Base-by-base conservation (phyloP, 164 flowering plant genomes). In the Stephania japonica region DNA sequence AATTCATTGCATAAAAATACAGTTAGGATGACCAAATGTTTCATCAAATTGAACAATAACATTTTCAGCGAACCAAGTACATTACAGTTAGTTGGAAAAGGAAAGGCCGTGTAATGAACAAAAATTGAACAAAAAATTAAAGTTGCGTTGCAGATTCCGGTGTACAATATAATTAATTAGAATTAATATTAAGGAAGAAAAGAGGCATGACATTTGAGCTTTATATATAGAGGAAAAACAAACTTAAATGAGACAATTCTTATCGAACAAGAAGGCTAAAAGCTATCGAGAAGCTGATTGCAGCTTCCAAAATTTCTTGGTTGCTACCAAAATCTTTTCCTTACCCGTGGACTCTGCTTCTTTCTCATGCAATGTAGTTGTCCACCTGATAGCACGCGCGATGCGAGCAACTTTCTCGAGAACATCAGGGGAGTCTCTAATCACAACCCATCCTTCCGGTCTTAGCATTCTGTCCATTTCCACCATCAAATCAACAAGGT, bases 401-500 rank as follows among this genome's bases (percentile, higher is more conserved):
- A 93, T 81, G 25, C 84, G 88, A 11, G 47, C 83, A 44, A 87
- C 86, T 84, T 85, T 93, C 13, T 91, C 93, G 0, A 93, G 82
- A 13, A 85, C 92, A 74, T 90, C 97, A 10, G 93, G 91, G 24
- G 88, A 73, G 75, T 91, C 98, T 65, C 97, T 85, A 68, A 93
- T 61, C n/a, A 96, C 73, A 25, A 89, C 91, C 0, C 91, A 93
- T 77, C 99, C 97, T 75, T 90, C 93, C 0, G 98, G 99, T 32
- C 99, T 93, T 80, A 93, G 73, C 18, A 96, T 87, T 41, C 98
- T 76, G 77, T 96, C 99, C 56, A 93, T 89, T 81, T 95, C 97
- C 63, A 91, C 95, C 91, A 91, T 88, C 73, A 95, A 63, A 84
- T 93, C 97, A 67, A 93, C 94, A 56, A 93, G 87, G 81, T 84